These are phyloP conservation scores for Verticillium alfalfae DNA, from an alignment of 2,329 filamentous ascomycete genomes.

Conservation along the genomic window DNA sequence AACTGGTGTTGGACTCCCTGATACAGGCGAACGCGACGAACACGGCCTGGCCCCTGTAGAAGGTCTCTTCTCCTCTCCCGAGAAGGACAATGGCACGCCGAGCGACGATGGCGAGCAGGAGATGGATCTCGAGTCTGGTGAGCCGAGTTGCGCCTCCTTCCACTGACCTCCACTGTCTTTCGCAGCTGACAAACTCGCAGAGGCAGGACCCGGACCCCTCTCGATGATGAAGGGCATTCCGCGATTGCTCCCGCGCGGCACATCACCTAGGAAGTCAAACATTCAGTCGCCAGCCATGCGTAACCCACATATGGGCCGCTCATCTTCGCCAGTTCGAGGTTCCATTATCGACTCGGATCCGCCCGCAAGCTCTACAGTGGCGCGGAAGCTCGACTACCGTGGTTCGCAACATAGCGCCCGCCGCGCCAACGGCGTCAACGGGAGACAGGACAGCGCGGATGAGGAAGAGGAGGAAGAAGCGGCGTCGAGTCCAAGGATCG, in stretches of 20 bases:
- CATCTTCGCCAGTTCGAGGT: slow-evolving; percentile 43
- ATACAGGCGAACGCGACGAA: slow-evolving; percentile 78
- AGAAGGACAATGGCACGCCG: slow-evolving; percentile 35
- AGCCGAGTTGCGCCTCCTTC: slow-evolving; percentile 11
- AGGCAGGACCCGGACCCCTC: slow-evolving; percentile 46
- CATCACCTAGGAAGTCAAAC: slow-evolving; percentile 59
- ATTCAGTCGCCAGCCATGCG: slow-evolving; percentile 56
- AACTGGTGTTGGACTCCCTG: slow-evolving; percentile 78
- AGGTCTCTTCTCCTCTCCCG: slow-evolving; percentile 82
- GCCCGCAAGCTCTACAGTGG: slow-evolving; percentile 34
- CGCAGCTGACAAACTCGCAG: slow-evolving; percentile 22
- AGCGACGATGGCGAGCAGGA: slow-evolving; percentile 35
- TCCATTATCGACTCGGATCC: slow-evolving; percentile 20
- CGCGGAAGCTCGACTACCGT: slow-evolving; percentile 49
- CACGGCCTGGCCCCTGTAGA: slow-evolving; percentile 87
- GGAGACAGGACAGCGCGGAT: slow-evolving; percentile 15
- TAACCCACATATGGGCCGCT: slow-evolving; percentile 51
- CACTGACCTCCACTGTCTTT: neutral
- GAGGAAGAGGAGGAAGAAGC: slow-evolving; percentile 16
- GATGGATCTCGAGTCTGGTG: slow-evolving; percentile 49
- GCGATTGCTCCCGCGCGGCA: slow-evolving; percentile 10
- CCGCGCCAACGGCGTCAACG: slow-evolving; percentile 11
- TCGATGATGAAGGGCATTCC: slow-evolving; percentile 43
- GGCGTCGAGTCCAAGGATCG: slow-evolving; percentile 10
- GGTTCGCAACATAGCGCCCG: slow-evolving; percentile 13